Evolutionary conservation across 345 rosid genomes (phyloP).

Genomic region (Lepidium aucheri): DNA sequence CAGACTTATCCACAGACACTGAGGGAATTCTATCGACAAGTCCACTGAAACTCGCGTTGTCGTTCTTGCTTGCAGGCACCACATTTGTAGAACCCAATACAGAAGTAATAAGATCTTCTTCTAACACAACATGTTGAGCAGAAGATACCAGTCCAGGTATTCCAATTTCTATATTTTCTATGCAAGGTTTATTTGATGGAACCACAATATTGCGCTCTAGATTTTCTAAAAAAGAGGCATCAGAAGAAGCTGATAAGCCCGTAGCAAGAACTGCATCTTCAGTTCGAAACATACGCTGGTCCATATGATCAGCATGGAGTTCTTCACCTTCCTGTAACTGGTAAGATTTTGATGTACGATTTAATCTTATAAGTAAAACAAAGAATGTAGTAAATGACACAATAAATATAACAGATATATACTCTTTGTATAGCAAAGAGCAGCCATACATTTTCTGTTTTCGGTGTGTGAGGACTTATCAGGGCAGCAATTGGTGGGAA

Average conservation of each 20-base stretch:
- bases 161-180: constrained; percentile 46
- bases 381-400: neutral
- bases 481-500: constrained; percentile 66
- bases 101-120: constrained; percentile 51
- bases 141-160: constrained; percentile 82
- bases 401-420: neutral
- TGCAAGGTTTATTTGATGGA: constrained; percentile 37
- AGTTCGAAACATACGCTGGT: constrained; percentile 32
- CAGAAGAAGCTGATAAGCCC: constrained; percentile 41
- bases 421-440: neutral
- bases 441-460: constrained; percentile 38
- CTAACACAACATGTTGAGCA: constrained; percentile 41
- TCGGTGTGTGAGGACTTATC: constrained; percentile 31
- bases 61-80: constrained; percentile 59
- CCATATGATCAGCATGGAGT: constrained; percentile 25
- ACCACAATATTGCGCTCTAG: constrained; percentile 27
- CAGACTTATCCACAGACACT: constrained; percentile 69
- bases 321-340: constrained; percentile 43
- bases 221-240: constrained; percentile 32
- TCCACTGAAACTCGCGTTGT: constrained; percentile 43
- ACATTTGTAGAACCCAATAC: constrained; percentile 46
- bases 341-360: constrained; percentile 28
- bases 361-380: constrained; percentile 9
- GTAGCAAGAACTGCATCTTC: constrained; percentile 38
- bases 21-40: constrained; percentile 48